phyloP scores from a whole-genome alignment of 2,329 filamentous ascomycete species.

The Aspergillus sp. region DNA sequence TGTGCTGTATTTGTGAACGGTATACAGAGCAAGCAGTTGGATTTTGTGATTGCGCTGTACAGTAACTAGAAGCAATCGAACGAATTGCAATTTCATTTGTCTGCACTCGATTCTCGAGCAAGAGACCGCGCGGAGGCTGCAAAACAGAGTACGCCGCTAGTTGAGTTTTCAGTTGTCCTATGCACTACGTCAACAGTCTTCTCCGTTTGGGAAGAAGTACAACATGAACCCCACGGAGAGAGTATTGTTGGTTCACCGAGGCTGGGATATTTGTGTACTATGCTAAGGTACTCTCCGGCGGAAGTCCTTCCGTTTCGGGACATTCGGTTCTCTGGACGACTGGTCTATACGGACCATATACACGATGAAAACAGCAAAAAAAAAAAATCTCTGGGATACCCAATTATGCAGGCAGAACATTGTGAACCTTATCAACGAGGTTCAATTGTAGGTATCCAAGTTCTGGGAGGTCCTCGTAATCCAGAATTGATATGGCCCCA shows the following conservation, averaged over 20 bases:
- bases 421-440: not conserved
- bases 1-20: constrained; percentile 7
- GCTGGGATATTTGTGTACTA: not conserved
- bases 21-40: constrained; percentile 26
- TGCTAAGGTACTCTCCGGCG: constrained; percentile 4
- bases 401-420: not conserved
- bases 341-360: not conserved
- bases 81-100: constrained; percentile 24
- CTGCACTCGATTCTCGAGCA: not conserved
- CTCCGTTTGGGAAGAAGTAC: not conserved
- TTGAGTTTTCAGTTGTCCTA: not conserved
- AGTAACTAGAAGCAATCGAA: constrained; percentile 47
- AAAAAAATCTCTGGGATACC: not conserved
- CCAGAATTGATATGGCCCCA: constrained; percentile 10
- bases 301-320: constrained; percentile 21
- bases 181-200: not conserved
- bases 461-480: not conserved
- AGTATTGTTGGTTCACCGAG: constrained; percentile 3
- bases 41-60: constrained; percentile 43
- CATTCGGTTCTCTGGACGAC: not conserved
- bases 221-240: not conserved
- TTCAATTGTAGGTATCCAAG: not conserved
- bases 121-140: not conserved
- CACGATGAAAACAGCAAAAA: not conserved
- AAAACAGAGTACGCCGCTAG: not conserved